Base-by-base conservation (phyloP, 2,329 filamentous ascomycete genomes). In the Hyphodiscus sp. region DNA sequence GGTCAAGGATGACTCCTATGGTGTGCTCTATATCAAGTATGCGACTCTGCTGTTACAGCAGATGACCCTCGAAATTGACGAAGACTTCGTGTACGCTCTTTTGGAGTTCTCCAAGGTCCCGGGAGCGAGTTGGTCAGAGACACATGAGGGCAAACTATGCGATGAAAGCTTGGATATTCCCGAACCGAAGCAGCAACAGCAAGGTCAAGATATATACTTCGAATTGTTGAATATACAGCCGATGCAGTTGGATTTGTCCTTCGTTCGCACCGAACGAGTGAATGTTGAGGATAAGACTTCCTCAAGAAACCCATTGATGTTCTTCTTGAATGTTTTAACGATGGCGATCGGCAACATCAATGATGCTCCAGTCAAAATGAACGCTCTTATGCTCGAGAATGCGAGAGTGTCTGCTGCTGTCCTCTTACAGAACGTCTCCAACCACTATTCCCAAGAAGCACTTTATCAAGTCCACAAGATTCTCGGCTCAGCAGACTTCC, bases 291-390 rank as follows among this genome's bases (percentile, higher is more conserved):
- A 97, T 69, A 95, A 94, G 63, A 87, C 91, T 46, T 90, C 89
- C 15, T 90, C 90, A 1, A 84, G 82, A 43, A 99, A 96, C 67
- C 95, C 95, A 0, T 79, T 99, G 69, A 97, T 97, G 91, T 99
- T 97, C 74, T 91, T 96, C 68, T 85, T 97, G 69, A 97, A 99
- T 67, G 89, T 97, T 61, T 85, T 99, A 76, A 97, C 95, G 0
- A 99, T 99, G 94, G 95, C 94, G 15, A 94, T 99, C 65, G 94
- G 94, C 59, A 99, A 99, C 65, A 90, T 99, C 75, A 99, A 99
- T 65, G 95, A 99, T 71, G 94, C 94, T 7, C 95, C 94, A 0
- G 85, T 99, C 50, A 85, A 90, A 47, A 83, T 99, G 68, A 99
- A 97, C 59, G 90, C 94, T 1, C 76, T 99, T 20, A 88, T 99